Conservation (phyloP, 345 rosid genomes). For the Dovyalis caffra region DNA sequence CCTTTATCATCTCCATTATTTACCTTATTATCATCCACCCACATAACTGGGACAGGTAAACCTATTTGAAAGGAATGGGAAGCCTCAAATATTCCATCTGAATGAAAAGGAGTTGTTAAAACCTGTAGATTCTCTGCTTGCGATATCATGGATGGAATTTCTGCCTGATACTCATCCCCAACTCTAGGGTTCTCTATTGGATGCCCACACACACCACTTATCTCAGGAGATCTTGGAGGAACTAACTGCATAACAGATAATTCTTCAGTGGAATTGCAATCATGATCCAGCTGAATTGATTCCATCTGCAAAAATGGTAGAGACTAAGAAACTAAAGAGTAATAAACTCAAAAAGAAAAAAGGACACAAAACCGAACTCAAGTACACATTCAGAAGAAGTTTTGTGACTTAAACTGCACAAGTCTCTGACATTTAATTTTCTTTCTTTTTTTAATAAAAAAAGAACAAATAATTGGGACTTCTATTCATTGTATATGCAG, state of each 20-base stretch:
- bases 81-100: conserved; percentile 25
- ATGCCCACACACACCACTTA: conserved; percentile 46
- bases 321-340: neutral
- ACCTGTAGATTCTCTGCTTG: conserved; percentile 34
- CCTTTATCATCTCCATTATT: conserved; percentile 17
- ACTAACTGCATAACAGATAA: conserved; percentile 23
- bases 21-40: conserved; percentile 27
- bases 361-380: neutral
- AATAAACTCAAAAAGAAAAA: conserved; percentile 2
- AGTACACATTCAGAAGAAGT: neutral
- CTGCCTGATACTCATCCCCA: conserved; percentile 63
- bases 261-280: conserved; percentile 35
- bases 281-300: conserved; percentile 31
- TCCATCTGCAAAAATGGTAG: conserved; percentile 35
- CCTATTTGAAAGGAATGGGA: conserved; percentile 50
- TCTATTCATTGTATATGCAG: neutral
- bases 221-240: conserved; percentile 38
- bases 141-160: conserved; percentile 60
- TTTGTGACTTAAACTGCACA: neutral
- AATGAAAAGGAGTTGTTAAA: conserved; percentile 40
- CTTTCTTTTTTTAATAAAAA: neutral
- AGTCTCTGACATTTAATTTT: neutral
- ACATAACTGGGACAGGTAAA: conserved; percentile 47
- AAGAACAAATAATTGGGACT: neutral
- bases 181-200: conserved; percentile 52